Percentiles rank a stretch among this genome's conserved stretches.
These are phyloP conservation scores for Fusarium sarcochroum DNA, from an alignment of 2,329 filamentous ascomycete genomes.

Conservation along the genomic window DNA sequence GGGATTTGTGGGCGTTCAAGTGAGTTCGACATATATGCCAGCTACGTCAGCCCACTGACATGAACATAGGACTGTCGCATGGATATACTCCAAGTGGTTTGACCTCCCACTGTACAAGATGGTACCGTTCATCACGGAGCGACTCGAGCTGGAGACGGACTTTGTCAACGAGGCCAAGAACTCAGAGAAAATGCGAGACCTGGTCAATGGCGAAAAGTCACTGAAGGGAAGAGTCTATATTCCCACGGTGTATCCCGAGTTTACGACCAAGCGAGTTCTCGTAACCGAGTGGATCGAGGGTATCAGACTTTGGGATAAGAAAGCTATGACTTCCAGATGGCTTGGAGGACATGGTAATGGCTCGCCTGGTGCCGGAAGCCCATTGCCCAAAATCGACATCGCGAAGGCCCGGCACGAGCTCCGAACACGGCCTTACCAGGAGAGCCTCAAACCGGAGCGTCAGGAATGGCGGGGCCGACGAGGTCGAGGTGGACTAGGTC, in stretches of 20 bases:
- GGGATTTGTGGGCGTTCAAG: slow-evolving; percentile 97
- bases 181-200: slow-evolving; percentile 82
- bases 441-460: slow-evolving; percentile 83
- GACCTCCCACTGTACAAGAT: slow-evolving; percentile 93
- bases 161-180: slow-evolving; percentile 94
- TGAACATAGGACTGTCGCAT: slow-evolving; percentile 76
- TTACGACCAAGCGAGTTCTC: slow-evolving; percentile 87
- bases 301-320: slow-evolving; percentile 91
- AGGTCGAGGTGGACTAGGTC: slow-evolving; percentile 83
- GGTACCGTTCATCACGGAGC: slow-evolving; percentile 92
- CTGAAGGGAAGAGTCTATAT: slow-evolving; percentile 89
- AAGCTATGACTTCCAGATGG: slow-evolving; percentile 83
- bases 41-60: slow-evolving; percentile 30
- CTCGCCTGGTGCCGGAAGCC: slow-evolving; percentile 81
- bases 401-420: slow-evolving; percentile 61
- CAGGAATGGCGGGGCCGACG: slow-evolving; percentile 81
- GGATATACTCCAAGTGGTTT: slow-evolving; percentile 88
- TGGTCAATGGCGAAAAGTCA: slow-evolving; percentile 82
- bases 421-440: slow-evolving; percentile 66
- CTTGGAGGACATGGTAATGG: slow-evolving; percentile 81
- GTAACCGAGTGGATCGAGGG: slow-evolving; percentile 99
- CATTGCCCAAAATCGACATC: slow-evolving; percentile 68
- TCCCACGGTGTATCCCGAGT: slow-evolving; percentile 84
- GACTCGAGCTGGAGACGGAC: slow-evolving; percentile 93
- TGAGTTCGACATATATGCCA: slow-evolving; percentile 56